phyloP scores from a whole-genome alignment of 495 filamentous ascomycete species.

The Rostrohypoxylon terebratum region DNA sequence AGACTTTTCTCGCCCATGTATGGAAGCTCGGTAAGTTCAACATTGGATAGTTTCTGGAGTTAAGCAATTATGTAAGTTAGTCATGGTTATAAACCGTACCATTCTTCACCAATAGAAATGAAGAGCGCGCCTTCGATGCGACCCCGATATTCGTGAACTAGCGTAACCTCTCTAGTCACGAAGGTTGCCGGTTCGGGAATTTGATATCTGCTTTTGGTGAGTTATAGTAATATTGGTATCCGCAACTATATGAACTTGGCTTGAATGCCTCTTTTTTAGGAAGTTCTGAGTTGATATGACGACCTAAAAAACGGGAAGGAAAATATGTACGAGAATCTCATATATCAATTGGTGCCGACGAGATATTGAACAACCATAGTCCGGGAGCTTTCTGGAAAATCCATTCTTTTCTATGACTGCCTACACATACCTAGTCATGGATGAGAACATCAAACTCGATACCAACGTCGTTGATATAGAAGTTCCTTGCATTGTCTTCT shows the following conservation, averaged over 20 bases:
- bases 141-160: not conserved
- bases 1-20: not conserved
- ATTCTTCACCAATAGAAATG: constrained; percentile 4
- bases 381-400: not conserved
- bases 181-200: constrained; percentile 23
- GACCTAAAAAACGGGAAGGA: constrained; percentile 6
- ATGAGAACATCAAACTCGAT: constrained; percentile 35
- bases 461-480: constrained; percentile 50
- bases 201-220: constrained; percentile 11
- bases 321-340: not conserved
- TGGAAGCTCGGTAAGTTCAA: constrained; percentile 22
- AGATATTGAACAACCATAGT: constrained; percentile 9
- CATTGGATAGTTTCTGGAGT: constrained; percentile 3
- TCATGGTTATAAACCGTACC: not conserved
- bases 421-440: constrained; percentile 19
- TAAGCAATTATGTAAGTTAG: constrained; percentile 11
- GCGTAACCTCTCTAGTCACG: not conserved
- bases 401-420: not conserved
- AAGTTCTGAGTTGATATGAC: constrained; percentile 15
- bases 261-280: constrained; percentile 21
- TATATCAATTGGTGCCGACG: constrained; percentile 12
- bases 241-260: constrained; percentile 6
- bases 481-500: constrained; percentile 52
- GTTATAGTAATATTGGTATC: constrained; percentile 31
- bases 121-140: constrained; percentile 4